Evolutionary conservation across 2,329 filamentous ascomycete species (phyloP).

Genomic region (Hypoxylon sp.): DNA sequence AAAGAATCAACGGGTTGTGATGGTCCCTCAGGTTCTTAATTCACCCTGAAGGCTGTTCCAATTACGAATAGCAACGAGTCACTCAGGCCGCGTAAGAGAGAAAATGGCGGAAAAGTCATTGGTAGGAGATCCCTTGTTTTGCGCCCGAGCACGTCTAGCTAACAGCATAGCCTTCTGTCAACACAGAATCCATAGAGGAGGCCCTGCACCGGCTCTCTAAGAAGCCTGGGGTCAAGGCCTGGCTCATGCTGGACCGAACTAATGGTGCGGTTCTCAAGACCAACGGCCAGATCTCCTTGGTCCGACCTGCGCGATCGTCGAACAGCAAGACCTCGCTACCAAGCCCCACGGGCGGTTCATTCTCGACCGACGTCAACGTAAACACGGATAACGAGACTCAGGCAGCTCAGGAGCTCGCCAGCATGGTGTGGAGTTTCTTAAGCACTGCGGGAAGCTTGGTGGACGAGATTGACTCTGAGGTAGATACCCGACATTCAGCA

Average conservation of each 20-base stretch:
- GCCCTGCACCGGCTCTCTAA: constrained; percentile 78
- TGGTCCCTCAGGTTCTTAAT: constrained; percentile 3
- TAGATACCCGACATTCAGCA: constrained; percentile 52
- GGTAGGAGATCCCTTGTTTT: constrained; percentile 39
- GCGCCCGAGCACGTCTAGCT: constrained; percentile 3
- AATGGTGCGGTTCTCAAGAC: constrained; percentile 82
- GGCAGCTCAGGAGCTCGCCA: constrained; percentile 80
- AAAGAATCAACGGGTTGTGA: constrained; percentile 7
- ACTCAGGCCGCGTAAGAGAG: not conserved
- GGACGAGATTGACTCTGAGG: constrained; percentile 80
- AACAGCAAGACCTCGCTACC: constrained; percentile 47
- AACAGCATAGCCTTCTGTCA: constrained; percentile 56
- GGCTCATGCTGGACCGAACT: constrained; percentile 79
- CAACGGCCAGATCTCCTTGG: constrained; percentile 76
- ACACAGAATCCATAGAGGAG: constrained; percentile 75
- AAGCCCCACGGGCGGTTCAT: constrained; percentile 56
- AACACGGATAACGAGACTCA: constrained; percentile 65
- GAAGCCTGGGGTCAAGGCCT: constrained; percentile 84
- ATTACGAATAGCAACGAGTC: not conserved
- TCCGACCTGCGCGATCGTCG: constrained; percentile 62
- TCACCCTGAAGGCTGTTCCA: not conserved
- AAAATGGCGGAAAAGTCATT: constrained; percentile 52
- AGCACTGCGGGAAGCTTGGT: constrained; percentile 78
- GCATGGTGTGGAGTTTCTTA: constrained; percentile 83
- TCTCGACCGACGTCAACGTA: constrained; percentile 62